A percentile compares a stretch with the other conserved stretches of the same genome.
phyloP scores from a whole-genome alignment of 176 grass and related monocot genomes.

The Eleusine coracana region DNA sequence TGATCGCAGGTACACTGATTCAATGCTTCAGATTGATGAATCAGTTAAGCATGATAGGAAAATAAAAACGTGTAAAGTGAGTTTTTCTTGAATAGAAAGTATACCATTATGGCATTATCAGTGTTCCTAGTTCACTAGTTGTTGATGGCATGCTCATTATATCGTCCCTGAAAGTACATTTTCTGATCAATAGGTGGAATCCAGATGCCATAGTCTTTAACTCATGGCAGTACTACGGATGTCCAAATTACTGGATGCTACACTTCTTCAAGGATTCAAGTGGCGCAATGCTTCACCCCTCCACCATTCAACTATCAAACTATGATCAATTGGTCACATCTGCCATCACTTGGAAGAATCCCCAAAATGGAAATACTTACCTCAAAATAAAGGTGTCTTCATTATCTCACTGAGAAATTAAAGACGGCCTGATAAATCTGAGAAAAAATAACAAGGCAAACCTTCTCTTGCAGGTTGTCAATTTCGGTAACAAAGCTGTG shows the following conservation, averaged over 20 bases:
- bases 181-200: constrained; percentile 60
- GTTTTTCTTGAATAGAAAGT: neutral
- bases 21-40: neutral
- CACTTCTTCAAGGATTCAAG: constrained; percentile 93
- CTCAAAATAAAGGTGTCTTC: constrained; percentile 81
- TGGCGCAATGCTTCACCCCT: constrained; percentile 70
- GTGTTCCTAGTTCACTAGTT: neutral
- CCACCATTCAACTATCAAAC: constrained; percentile 61
- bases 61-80: constrained; percentile 8
- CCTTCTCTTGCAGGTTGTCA: constrained; percentile 59
- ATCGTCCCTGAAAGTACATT: constrained; percentile 20
- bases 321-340: constrained; percentile 69
- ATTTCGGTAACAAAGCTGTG: constrained; percentile 70
- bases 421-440: neutral
- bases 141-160: constrained; percentile 2
- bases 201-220: constrained; percentile 96
- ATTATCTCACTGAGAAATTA: constrained; percentile 14
- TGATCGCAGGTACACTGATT: constrained; percentile 64
- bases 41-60: neutral
- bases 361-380: constrained; percentile 54
- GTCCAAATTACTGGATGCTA: constrained; percentile 97
- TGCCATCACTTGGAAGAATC: constrained; percentile 76
- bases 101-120: neutral
- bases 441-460: constrained; percentile 21
- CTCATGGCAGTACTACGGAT: constrained; percentile 85